A percentile compares a stretch with the other conserved stretches of the same genome.
Evolutionary conservation across 192 early-diverging fungal genomes (phyloP).

Genomic region (Hyaloraphidium curvatum): DNA sequence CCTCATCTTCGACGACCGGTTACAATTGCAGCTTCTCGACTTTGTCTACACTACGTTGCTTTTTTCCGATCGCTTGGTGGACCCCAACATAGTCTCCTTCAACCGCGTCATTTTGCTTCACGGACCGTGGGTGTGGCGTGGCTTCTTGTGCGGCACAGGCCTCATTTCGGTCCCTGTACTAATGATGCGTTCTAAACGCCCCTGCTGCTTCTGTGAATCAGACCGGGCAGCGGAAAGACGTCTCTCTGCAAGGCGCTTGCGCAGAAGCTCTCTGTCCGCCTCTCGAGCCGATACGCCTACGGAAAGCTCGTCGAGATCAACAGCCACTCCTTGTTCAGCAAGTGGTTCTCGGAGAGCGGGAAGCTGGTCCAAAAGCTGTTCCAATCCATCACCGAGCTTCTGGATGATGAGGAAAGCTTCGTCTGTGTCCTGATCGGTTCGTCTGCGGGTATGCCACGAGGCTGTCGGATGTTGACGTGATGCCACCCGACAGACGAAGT

Average conservation of each 20-base stretch:
- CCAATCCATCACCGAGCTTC: constrained; percentile 25
- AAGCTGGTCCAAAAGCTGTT: constrained; percentile 49
- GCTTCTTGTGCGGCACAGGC: background rate
- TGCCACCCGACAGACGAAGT: constrained; percentile 31
- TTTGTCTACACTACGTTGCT: constrained; percentile 39
- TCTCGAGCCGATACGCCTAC: constrained; percentile 27
- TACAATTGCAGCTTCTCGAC: constrained; percentile 30
- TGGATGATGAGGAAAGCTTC: constrained; percentile 33
- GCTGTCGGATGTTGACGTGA: background rate
- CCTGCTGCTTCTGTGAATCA: too few relatives aligned
- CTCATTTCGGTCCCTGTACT: background rate
- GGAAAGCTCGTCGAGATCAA: constrained; percentile 51
- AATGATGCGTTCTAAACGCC: too few relatives aligned
- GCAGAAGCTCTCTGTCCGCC: constrained; percentile 37
- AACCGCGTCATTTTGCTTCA: constrained; percentile 34
- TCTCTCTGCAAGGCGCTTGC: constrained; percentile 43
- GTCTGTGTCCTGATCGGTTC: constrained; percentile 42
- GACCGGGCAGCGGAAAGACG: constrained; percentile 34
- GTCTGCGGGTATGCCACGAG: background rate
- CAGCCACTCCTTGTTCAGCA: constrained; percentile 49
- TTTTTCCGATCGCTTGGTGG: constrained; percentile 23
- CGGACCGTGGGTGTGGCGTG: constrained; percentile 35
- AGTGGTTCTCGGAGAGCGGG: constrained; percentile 53
- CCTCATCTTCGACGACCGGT: constrained; percentile 33
- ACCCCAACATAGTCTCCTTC: background rate